Evolutionary conservation across 352 stramenopile species (phyloP).

Genomic region (Pythium grandisporangium): DNA sequence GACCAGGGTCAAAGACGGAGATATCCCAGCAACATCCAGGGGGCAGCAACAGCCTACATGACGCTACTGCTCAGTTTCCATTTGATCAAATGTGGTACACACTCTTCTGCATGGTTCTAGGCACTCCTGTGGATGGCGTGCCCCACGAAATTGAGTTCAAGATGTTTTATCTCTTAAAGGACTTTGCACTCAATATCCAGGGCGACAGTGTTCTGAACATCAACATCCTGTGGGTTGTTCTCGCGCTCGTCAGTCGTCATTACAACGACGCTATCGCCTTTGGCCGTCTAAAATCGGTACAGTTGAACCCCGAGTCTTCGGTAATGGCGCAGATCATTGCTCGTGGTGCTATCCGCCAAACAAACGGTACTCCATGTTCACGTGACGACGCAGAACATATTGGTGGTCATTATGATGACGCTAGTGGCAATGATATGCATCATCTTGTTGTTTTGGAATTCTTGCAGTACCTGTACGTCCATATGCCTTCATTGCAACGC

Average conservation of each 20-base stretch:
- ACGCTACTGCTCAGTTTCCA: conserved; percentile 17
- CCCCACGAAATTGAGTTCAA: conserved; percentile 53
- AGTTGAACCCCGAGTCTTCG: too few species aligned
- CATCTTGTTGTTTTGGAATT: conserved; percentile 43
- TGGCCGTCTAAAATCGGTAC: conserved; percentile 3
- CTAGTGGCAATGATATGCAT: conserved; percentile 3
- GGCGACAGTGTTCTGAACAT: conserved; percentile 39
- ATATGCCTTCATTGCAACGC: conserved; percentile 30
- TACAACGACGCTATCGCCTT: conserved; percentile 41
- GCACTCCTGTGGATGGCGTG: conserved; percentile 46
- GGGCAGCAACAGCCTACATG: too few species aligned
- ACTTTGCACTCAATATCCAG: conserved; percentile 62
- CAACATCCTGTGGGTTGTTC: conserved; percentile 39
- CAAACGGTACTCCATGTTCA: too few species aligned
- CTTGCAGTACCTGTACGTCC: conserved; percentile 28
- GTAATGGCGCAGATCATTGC: too few species aligned
- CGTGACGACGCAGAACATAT: conserved; percentile 11
- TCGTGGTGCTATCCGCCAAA: too few species aligned
- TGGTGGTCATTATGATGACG: too few species aligned
- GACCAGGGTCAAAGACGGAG: conserved; percentile 1
- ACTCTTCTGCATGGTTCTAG: conserved; percentile 54
- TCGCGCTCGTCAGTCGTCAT: conserved; percentile 39
- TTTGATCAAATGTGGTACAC: conserved; percentile 68
- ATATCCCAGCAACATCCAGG: too few species aligned
- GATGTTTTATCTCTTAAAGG: conserved; percentile 50